Evolutionary conservation across 805 yeast genomes (phyloP).

Genomic region (Torulaspora quercuum): DNA sequence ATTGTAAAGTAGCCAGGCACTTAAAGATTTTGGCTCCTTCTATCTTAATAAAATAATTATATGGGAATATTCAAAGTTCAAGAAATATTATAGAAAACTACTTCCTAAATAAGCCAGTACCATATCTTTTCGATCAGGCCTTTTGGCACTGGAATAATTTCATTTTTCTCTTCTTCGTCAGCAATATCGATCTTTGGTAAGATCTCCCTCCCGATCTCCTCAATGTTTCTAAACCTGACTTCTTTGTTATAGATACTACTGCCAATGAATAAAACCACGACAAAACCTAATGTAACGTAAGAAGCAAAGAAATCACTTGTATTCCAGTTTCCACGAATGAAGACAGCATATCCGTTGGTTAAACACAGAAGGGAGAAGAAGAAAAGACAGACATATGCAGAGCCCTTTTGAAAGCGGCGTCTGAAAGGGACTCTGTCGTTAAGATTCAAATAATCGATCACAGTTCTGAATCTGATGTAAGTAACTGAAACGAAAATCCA

Average conservation of each 20-base stretch:
- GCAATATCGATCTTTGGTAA: conserved; percentile 18
- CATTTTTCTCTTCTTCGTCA: conserved; percentile 15
- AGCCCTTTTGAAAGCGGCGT: conserved; percentile 51
- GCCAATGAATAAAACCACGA: conserved; percentile 43
- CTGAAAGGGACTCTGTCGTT: conserved; percentile 49
- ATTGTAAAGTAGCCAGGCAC: too few species aligned
- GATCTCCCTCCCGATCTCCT: conserved; percentile 13
- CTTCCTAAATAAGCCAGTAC: too few species aligned
- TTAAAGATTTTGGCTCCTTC: too few species aligned
- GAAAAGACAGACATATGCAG: conserved; percentile 49
- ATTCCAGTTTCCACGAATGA: conserved; percentile 45
- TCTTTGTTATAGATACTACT: conserved; percentile 10
- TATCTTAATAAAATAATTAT: too few species aligned
- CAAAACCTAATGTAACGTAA: conserved; percentile 47
- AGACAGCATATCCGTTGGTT: conserved; percentile 66
- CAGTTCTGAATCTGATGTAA: conserved; percentile 58
- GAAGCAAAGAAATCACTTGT: conserved; percentile 61
- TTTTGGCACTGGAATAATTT: conserved; percentile 12
- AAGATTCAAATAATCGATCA: conserved; percentile 51
- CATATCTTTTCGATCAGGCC: conserved; percentile 16
- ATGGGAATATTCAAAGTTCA: too few species aligned
- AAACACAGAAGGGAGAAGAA: conserved; percentile 48
- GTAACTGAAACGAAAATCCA: conserved; percentile 52
- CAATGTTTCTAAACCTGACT: conserved; percentile 11
- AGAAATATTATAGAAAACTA: too few species aligned